Conservation (phyloP, 371 early-diverging fungal genomes). For the Syncephalastrum monosporum region DNA sequence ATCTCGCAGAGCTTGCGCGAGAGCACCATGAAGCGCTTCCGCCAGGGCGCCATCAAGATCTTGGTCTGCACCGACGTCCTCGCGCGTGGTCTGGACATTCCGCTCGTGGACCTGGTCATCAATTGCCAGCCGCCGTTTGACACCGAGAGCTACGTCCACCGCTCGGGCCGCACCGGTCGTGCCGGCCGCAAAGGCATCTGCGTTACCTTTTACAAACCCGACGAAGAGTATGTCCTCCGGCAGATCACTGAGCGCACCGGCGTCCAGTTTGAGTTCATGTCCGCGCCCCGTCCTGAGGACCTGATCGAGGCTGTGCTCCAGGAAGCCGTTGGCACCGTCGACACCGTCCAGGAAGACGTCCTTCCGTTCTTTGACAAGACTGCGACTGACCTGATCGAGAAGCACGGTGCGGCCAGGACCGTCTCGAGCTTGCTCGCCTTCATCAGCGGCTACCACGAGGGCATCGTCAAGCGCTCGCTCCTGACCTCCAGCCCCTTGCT, state of each 20-base stretch:
- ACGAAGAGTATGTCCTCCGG: conserved; percentile 74
- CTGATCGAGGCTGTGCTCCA: conserved; percentile 78
- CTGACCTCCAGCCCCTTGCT: conserved; percentile 79
- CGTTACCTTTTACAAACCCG: conserved; percentile 89
- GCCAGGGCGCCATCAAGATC: conserved; percentile 81
- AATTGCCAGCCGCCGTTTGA: conserved; percentile 96
- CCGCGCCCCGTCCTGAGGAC: conserved; percentile 88
- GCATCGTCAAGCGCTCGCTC: conserved; percentile 77
- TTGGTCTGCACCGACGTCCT: conserved; percentile 94
- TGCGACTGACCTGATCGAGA: conserved; percentile 69
- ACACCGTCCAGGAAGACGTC: conserved; percentile 69
- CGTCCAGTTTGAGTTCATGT: conserved; percentile 74
- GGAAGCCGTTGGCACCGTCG: conserved; percentile 70
- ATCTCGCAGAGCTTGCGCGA: conserved; percentile 90
- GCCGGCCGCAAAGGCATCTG: conserved; percentile 91
- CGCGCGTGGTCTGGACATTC: conserved; percentile 98
- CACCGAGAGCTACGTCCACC: conserved; percentile 94
- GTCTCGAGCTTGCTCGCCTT: conserved; percentile 83
- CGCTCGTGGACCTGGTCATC: conserved; percentile 95
- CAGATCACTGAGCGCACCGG: conserved; percentile 78
- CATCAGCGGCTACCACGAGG: conserved; percentile 81
- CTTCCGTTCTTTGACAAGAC: conserved; percentile 73
- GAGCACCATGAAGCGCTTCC: conserved; percentile 84
- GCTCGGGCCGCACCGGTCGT: conserved; percentile 97
- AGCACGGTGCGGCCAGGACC: conserved; percentile 67